Evolutionary conservation across 805 yeast genomes (phyloP).

Genomic region (Cyberlindnera petersonii): DNA sequence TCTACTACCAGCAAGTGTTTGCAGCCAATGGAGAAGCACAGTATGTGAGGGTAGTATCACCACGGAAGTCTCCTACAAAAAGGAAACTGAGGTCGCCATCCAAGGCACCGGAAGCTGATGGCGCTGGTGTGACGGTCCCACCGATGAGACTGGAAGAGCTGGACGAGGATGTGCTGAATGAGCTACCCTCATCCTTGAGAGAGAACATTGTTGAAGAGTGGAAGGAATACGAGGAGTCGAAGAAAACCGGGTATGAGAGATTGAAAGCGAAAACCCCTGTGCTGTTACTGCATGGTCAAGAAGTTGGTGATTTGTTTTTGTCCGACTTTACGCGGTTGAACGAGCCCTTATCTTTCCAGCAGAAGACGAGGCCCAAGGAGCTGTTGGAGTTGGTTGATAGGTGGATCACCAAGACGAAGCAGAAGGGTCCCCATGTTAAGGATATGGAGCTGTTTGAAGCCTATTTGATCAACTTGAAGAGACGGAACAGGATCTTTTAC

Average conservation of each 20-base stretch:
- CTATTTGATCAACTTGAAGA: conserved; percentile 31
- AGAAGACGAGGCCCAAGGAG: conserved; percentile 30
- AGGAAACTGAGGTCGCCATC: conserved; percentile 13
- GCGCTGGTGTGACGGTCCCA: neutral
- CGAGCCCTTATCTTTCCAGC: conserved; percentile 30
- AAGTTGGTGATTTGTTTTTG: neutral
- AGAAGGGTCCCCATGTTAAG: conserved; percentile 36
- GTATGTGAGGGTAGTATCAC: conserved; percentile 19
- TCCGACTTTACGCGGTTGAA: conserved; percentile 13
- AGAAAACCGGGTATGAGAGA: conserved; percentile 13
- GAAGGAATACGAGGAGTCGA: conserved; percentile 14
- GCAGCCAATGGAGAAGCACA: conserved; percentile 12
- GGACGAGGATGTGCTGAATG: conserved; percentile 25
- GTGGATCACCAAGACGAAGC: conserved; percentile 37
- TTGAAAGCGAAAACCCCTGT: conserved; percentile 10
- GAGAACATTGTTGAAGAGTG: conserved; percentile 21
- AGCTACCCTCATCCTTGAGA: conserved; percentile 22
- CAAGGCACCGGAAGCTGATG: conserved; percentile 15
- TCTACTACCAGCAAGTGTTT: conserved; percentile 25
- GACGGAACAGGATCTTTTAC: conserved; percentile 24
- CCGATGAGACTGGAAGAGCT: conserved; percentile 9
- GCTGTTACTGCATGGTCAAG: neutral
- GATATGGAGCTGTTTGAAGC: conserved; percentile 36
- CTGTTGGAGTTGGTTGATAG: conserved; percentile 30
- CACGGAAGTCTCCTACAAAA: conserved; percentile 18